phyloP scores from a whole-genome alignment of 768 basidiomycete species.

The Suillus placidus region DNA sequence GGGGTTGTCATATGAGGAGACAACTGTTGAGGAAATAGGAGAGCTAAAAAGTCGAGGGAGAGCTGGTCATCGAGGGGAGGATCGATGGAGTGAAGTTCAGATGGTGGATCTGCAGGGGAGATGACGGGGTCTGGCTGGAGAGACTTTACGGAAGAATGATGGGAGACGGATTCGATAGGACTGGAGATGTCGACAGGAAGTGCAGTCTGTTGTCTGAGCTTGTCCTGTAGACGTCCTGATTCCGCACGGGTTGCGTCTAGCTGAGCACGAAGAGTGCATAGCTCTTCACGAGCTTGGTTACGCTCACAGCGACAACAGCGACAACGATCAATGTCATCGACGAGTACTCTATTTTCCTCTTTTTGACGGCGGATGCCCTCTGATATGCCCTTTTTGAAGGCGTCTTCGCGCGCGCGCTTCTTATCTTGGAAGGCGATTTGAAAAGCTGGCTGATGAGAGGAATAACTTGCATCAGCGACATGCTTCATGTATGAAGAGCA shows the following conservation, averaged over 20 bases:
- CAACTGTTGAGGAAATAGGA: slow-evolving; percentile 25
- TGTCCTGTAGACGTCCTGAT: slow-evolving; percentile 34
- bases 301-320: slow-evolving; percentile 32
- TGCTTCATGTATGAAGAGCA: slow-evolving; percentile 45
- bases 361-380: slow-evolving; percentile 46
- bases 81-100: slow-evolving; percentile 10
- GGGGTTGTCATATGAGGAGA: slow-evolving; percentile 32
- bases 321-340: slow-evolving; percentile 37
- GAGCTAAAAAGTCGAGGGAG: slow-evolving; percentile 18
- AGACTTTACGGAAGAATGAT: slow-evolving; percentile 12
- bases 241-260: slow-evolving; percentile 36
- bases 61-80: slow-evolving; percentile 21
- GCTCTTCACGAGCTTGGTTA: slow-evolving; percentile 38
- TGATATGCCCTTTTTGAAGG: slow-evolving; percentile 41
- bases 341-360: slow-evolving; percentile 38
- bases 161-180: slow-evolving; percentile 12
- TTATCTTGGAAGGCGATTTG: slow-evolving; percentile 43
- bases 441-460: slow-evolving; percentile 40
- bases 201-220: slow-evolving; percentile 17
- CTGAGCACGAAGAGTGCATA: slow-evolving; percentile 35
- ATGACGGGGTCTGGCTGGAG: slow-evolving; percentile 9
- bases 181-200: slow-evolving; percentile 11
- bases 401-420: slow-evolving; percentile 41
- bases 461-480: slow-evolving; percentile 42
- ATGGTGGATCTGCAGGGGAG: slow-evolving; percentile 13